These are phyloP conservation scores for Fonsecaea monophora DNA, from an alignment of 2,329 filamentous ascomycete species.

Conservation along the genomic window DNA sequence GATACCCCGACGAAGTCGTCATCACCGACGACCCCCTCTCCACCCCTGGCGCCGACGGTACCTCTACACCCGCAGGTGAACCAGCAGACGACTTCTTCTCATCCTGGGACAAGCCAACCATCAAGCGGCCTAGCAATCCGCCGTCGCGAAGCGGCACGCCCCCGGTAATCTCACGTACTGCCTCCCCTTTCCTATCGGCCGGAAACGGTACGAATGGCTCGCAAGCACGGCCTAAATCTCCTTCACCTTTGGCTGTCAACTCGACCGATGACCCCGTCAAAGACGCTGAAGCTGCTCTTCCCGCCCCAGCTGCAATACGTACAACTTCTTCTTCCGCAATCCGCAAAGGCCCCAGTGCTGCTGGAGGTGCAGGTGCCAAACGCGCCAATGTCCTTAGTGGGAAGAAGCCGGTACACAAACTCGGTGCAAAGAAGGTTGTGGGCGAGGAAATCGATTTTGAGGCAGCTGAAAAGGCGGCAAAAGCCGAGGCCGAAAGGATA, in stretches of 20 bases:
- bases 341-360: conserved; percentile 69
- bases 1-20: conserved; percentile 83
- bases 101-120: conserved; percentile 96
- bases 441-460: conserved; percentile 90
- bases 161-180: conserved; percentile 76
- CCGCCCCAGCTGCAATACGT: conserved; percentile 70
- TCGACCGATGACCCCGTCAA: conserved; percentile 43
- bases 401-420: conserved; percentile 76
- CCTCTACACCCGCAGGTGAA: conserved; percentile 80
- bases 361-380: conserved; percentile 67
- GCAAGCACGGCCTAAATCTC: conserved; percentile 79
- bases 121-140: conserved; percentile 94
- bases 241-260: conserved; percentile 63
- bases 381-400: conserved; percentile 86
- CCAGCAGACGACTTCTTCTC: conserved; percentile 88
- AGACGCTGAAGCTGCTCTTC: conserved; percentile 58
- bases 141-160: conserved; percentile 89
- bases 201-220: conserved; percentile 68
- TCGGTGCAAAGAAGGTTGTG: conserved; percentile 90
- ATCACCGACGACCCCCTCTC: conserved; percentile 74
- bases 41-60: conserved; percentile 63
- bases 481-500: conserved; percentile 95
- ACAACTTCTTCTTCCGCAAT: conserved; percentile 81
- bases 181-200: conserved; percentile 87
- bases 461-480: conserved; percentile 94